Evolutionary conservation across 805 yeast species (phyloP).

Genomic region (Candida arabinofermentans): DNA sequence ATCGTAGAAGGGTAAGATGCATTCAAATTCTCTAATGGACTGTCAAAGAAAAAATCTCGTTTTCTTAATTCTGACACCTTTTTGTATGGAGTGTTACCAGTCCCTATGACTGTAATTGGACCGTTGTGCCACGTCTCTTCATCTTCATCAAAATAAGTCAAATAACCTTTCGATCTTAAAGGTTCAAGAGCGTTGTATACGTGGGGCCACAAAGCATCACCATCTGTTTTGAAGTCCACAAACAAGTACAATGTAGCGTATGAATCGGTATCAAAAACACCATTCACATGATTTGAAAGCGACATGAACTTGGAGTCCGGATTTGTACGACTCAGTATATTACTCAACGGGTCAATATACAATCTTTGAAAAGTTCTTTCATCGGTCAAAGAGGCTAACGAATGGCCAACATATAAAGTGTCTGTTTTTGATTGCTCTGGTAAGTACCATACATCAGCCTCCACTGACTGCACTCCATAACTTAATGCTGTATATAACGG

Average conservation of each 20-base stretch:
- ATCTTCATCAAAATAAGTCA: constrained; percentile 42
- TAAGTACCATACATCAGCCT: constrained; percentile 50
- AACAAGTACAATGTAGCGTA: constrained; percentile 50
- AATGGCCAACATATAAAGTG: constrained; percentile 57
- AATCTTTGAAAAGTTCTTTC: constrained; percentile 42
- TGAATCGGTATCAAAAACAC: constrained; percentile 37
- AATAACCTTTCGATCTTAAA: constrained; percentile 42
- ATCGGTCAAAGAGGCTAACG: constrained; percentile 39
- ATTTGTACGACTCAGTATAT: constrained; percentile 46
- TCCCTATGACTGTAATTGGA: constrained; percentile 56
- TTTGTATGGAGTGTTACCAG: constrained; percentile 57
- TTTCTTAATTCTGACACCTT: constrained; percentile 22
- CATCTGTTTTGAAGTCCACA: constrained; percentile 58
- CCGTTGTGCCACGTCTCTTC: constrained; percentile 36
- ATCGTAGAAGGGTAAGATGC: constrained; percentile 14
- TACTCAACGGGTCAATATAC: constrained; percentile 48
- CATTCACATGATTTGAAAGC: constrained; percentile 8
- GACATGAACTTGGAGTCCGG: constrained; percentile 17
- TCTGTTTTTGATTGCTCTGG: constrained; percentile 29
- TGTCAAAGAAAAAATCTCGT: constrained; percentile 46
- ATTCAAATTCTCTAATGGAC: constrained; percentile 35
- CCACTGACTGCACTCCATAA: constrained; percentile 44
- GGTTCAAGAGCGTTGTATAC: constrained; percentile 41
- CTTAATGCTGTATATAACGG: constrained; percentile 46
- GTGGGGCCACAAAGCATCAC: constrained; percentile 43